These are phyloP conservation scores for Eimeria acervulina DNA, from an alignment of 169 alveolate species.

Conservation along the genomic window DNA sequence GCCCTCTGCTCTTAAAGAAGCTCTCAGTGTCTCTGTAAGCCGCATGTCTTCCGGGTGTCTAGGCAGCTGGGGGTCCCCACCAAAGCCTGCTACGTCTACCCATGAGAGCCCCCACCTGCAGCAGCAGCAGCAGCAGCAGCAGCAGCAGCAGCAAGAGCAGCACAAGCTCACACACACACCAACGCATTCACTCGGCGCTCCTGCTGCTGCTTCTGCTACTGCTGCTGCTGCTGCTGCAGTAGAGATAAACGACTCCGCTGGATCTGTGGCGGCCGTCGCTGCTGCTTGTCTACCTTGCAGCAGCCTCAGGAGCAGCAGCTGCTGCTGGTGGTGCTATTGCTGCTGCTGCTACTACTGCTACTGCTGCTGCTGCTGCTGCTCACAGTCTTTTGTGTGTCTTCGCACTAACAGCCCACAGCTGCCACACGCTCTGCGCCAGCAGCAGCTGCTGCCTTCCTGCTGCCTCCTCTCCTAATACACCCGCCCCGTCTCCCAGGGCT, in stretches of 20 bases:
- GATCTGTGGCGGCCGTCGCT: neutral
- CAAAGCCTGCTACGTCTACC: slow-evolving; percentile 53
- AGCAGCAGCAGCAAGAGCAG: slow-evolving; percentile 11
- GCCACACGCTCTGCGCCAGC: slow-evolving; percentile 77
- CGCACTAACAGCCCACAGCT: slow-evolving; percentile 79
- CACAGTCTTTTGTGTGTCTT: slow-evolving; percentile 64
- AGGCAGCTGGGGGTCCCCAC: slow-evolving; percentile 19
- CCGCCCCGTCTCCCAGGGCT: slow-evolving; percentile 31
- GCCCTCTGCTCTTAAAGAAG: slow-evolving; percentile 46
- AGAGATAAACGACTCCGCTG: neutral
- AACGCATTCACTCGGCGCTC: neutral
- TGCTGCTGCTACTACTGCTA: slow-evolving; percentile 55
- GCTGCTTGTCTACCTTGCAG: neutral
- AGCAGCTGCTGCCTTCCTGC: slow-evolving; percentile 78
- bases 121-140: slow-evolving; percentile 63
- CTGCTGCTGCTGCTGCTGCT: slow-evolving; percentile 55
- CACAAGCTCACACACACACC: neutral
- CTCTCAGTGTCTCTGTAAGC: slow-evolving; percentile 28
- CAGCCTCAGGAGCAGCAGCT: neutral
- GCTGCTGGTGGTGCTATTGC: neutral
- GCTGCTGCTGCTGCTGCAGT: slow-evolving; percentile 37
- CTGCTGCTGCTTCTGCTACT: slow-evolving; percentile 19
- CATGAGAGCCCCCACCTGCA: slow-evolving; percentile 58
- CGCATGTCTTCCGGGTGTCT: neutral
- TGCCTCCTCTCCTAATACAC: neutral